Conservation (phyloP, 805 yeast genomes). For the Yamadazyma insecticola region DNA sequence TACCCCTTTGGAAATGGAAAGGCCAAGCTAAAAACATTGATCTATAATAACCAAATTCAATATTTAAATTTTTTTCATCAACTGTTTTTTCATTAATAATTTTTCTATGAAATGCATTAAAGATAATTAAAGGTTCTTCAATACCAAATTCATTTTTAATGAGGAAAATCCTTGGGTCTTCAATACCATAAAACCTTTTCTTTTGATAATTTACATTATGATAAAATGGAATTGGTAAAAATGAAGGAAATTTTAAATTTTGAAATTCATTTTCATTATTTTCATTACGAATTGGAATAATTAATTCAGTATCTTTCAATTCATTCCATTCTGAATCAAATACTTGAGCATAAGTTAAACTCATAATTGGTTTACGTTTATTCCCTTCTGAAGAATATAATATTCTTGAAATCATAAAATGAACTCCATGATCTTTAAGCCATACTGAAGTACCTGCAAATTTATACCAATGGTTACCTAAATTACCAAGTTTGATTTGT, state of each 20-base stretch:
- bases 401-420: slow-evolving; percentile 42
- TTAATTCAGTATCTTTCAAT: slow-evolving; percentile 20
- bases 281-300: slow-evolving; percentile 15
- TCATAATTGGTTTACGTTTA: slow-evolving; percentile 32
- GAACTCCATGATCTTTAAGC: slow-evolving; percentile 46
- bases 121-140: slow-evolving; percentile 45
- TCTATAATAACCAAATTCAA: slow-evolving; percentile 13
- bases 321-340: slow-evolving; percentile 46
- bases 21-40: slow-evolving; percentile 32
- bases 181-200: slow-evolving; percentile 38
- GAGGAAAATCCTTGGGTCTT: slow-evolving; percentile 44
- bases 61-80: slow-evolving; percentile 16
- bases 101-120: slow-evolving; percentile 27
- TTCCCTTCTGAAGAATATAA: slow-evolving; percentile 27
- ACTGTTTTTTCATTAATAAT: slow-evolving; percentile 4
- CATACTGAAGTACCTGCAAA: slow-evolving; percentile 51
- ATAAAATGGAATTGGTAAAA: slow-evolving; percentile 28
- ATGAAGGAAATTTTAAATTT: slow-evolving; percentile 18
- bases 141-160: slow-evolving; percentile 26
- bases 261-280: slow-evolving; percentile 3
- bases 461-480: slow-evolving; percentile 36
- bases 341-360: slow-evolving; percentile 41
- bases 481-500: slow-evolving; percentile 14
- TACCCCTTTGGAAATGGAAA: slow-evolving; percentile 25
- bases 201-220: slow-evolving; percentile 18